Conservation (phyloP, 352 stramenopile species). For the Phytophthora cajani region DNA sequence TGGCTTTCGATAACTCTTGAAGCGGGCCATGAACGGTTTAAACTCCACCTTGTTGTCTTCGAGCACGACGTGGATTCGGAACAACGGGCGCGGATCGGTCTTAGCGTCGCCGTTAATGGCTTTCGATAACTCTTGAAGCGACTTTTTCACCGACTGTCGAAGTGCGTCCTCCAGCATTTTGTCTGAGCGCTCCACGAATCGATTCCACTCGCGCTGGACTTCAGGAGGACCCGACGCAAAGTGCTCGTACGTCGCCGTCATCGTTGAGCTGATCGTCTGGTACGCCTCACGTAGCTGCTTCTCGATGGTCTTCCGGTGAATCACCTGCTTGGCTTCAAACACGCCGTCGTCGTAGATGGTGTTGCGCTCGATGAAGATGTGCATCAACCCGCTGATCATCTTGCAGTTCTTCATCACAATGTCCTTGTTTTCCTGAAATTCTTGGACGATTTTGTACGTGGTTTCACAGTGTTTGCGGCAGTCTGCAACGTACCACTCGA, state of each 20-base stretch:
- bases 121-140: slow-evolving; percentile 93
- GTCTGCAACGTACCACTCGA: slow-evolving; percentile 93
- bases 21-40: slow-evolving; percentile 93
- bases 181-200: slow-evolving; percentile 91
- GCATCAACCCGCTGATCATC: slow-evolving; percentile 86
- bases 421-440: slow-evolving; percentile 92
- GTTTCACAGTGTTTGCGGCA: slow-evolving; percentile 90
- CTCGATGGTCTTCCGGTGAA: slow-evolving; percentile 88
- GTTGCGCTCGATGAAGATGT: slow-evolving; percentile 95
- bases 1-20: slow-evolving; percentile 93
- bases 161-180: slow-evolving; percentile 92
- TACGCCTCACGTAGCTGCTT: slow-evolving; percentile 81
- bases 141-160: slow-evolving; percentile 94
- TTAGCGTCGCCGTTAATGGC: slow-evolving; percentile 95
- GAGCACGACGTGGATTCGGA: slow-evolving; percentile 93
- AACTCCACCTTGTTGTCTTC: slow-evolving; percentile 95
- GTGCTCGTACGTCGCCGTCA: slow-evolving; percentile 92
- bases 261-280: slow-evolving; percentile 87
- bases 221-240: slow-evolving; percentile 90
- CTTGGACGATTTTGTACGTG: slow-evolving; percentile 89
- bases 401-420: slow-evolving; percentile 90
- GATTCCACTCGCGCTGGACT: slow-evolving; percentile 93
- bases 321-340: slow-evolving; percentile 92
- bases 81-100: slow-evolving; percentile 91
- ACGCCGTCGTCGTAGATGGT: slow-evolving; percentile 93